Conservation (phyloP, 2,329 filamentous ascomycete species). For the Penicillium sp. region DNA sequence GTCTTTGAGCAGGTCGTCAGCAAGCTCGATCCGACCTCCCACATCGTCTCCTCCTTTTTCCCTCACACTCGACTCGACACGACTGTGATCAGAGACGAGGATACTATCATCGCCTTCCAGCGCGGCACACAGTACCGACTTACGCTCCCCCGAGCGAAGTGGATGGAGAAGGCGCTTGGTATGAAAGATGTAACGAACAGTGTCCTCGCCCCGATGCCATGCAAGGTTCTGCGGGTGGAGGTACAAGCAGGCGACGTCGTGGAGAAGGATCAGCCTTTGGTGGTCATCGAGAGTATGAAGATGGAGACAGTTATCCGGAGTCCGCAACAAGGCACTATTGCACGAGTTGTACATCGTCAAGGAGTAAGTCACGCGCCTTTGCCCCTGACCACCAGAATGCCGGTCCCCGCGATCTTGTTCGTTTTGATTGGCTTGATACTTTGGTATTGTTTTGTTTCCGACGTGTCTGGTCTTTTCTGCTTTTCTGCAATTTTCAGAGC, state of each 20-base stretch:
- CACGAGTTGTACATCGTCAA: constrained; percentile 72
- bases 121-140: constrained; percentile 61
- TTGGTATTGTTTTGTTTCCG: not conserved
- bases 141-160: constrained; percentile 62
- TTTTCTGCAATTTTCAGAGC: not conserved
- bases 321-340: constrained; percentile 70
- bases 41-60: constrained; percentile 72
- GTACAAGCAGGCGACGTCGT: constrained; percentile 80
- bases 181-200: constrained; percentile 78
- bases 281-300: constrained; percentile 91
- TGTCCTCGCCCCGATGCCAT: constrained; percentile 93
- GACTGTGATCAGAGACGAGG: constrained; percentile 64
- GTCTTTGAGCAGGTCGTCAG: constrained; percentile 50
- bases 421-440: constrained; percentile 1
- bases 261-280: constrained; percentile 79
- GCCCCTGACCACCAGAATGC: constrained; percentile 7
- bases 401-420: constrained; percentile 1
- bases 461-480: not conserved
- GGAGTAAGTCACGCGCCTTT: constrained; percentile 58
- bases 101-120: constrained; percentile 73
- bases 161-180: constrained; percentile 86
- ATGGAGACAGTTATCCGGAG: constrained; percentile 84
- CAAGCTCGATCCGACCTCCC: constrained; percentile 46
- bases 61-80: constrained; percentile 76
- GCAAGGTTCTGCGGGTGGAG: constrained; percentile 90